phyloP scores from a whole-genome alignment of 352 stramenopile species.

The Halophytophthora batemanensis region DNA sequence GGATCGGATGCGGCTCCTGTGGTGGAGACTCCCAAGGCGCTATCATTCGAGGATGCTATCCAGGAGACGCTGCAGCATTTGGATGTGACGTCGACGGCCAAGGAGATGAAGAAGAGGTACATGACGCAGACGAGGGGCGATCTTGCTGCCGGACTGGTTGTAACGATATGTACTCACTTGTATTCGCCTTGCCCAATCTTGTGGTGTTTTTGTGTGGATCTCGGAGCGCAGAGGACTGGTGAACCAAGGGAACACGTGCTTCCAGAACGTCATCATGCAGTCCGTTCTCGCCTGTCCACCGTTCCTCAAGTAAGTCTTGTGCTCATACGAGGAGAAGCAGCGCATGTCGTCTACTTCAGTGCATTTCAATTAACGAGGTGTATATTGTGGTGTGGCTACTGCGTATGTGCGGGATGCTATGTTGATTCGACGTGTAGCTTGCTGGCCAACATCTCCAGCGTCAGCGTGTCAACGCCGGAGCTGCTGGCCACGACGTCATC shows the following conservation, averaged over 20 bases:
- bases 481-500: slow-evolving; percentile 43
- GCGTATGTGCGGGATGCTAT: neutral
- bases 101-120: slow-evolving; percentile 84
- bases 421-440: slow-evolving; percentile 32
- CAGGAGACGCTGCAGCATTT: slow-evolving; percentile 54
- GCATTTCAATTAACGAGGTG: neutral
- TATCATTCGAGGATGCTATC: slow-evolving; percentile 66
- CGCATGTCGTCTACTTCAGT: neutral
- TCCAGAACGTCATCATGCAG: slow-evolving; percentile 88
- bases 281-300: slow-evolving; percentile 72
- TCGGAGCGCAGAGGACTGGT: slow-evolving; percentile 47
- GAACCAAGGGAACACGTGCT: slow-evolving; percentile 88
- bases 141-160: neutral
- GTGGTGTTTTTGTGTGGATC: neutral
- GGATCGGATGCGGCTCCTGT: neutral
- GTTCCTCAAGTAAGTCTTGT: slow-evolving; percentile 68
- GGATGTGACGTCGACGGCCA: slow-evolving; percentile 54
- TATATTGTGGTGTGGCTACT: neutral
- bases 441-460: slow-evolving; percentile 60
- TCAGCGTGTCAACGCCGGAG: slow-evolving; percentile 33
- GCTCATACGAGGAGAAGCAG: neutral
- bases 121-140: neutral
- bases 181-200: too few relatives aligned
- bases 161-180: neutral
- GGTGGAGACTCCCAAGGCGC: slow-evolving; percentile 8